These are phyloP conservation scores for Penicillium sp. DNA, from an alignment of 2,329 filamentous ascomycete genomes.

Conservation along the genomic window DNA sequence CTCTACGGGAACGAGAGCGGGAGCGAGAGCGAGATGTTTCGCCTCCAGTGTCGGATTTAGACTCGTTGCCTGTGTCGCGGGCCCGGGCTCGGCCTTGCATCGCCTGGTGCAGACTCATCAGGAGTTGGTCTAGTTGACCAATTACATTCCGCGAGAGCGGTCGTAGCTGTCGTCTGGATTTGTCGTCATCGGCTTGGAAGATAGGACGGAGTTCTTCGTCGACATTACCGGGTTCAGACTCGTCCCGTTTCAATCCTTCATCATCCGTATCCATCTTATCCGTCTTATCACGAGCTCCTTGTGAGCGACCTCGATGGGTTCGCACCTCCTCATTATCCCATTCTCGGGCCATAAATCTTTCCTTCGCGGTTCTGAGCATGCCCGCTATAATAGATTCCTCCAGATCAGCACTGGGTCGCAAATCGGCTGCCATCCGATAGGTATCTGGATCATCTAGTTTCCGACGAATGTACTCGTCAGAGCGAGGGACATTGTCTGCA, in stretches of 20 bases:
- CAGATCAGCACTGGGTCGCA: conserved; percentile 63
- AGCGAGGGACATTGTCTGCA: conserved; percentile 63
- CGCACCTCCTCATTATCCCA: conserved; percentile 30
- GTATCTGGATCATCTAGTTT: conserved; percentile 59
- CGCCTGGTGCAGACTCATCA: conserved; percentile 71
- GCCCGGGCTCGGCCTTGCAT: conserved; percentile 55
- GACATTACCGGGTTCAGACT: not conserved
- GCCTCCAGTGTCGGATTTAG: conserved; percentile 27
- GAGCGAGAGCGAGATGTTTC: not conserved
- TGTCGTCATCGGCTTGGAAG: conserved; percentile 22
- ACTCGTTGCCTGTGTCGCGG: conserved; percentile 34
- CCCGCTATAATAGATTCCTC: conserved; percentile 72
- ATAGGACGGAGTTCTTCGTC: conserved; percentile 33
- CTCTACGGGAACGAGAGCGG: not conserved
- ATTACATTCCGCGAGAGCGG: conserved; percentile 74
- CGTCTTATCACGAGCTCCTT: conserved; percentile 10
- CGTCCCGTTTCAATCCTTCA: conserved; percentile 16
- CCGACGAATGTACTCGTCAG: conserved; percentile 54
- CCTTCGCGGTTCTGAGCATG: conserved; percentile 69
- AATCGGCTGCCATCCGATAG: conserved; percentile 49
- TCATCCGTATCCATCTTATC: conserved; percentile 24
- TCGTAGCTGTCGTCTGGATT: conserved; percentile 62
- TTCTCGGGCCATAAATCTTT: conserved; percentile 58
- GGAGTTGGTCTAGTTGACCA: conserved; percentile 68
- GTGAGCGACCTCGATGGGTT: not conserved